These are phyloP conservation scores for Reticulascus tulasneorum DNA, from an alignment of 2,329 filamentous ascomycete genomes.

Conservation along the genomic window DNA sequence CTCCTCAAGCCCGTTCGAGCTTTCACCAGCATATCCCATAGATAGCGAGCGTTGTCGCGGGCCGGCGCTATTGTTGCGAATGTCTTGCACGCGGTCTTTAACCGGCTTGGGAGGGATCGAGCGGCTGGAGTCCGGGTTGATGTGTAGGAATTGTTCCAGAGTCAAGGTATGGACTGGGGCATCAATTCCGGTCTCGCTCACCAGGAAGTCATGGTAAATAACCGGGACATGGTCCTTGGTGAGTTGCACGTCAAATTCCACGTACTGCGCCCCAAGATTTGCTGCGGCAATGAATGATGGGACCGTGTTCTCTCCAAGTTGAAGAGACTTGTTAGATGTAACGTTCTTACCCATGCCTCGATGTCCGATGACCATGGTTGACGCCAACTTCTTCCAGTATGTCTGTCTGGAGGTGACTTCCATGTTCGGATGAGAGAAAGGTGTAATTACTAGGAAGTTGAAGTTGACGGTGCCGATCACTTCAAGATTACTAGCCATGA, in stretches of 20 bases:
- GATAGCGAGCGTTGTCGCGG: conserved; percentile 49
- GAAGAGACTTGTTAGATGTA: conserved; percentile 76
- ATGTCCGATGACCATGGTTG: conserved; percentile 76
- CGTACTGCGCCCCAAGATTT: conserved; percentile 77
- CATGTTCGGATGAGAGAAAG: conserved; percentile 92
- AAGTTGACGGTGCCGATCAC: conserved; percentile 95
- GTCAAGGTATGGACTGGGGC: conserved; percentile 94
- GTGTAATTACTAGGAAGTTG: conserved; percentile 92
- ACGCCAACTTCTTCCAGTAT: conserved; percentile 91
- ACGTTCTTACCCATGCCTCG: conserved; percentile 87
- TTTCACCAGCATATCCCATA: conserved; percentile 45
- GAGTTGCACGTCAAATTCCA: conserved; percentile 84
- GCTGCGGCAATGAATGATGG: conserved; percentile 95
- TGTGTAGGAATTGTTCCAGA: conserved; percentile 89
- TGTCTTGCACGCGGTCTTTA: conserved; percentile 22
- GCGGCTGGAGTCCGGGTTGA: conserved; percentile 54
- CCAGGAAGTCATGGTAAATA: conserved; percentile 97
- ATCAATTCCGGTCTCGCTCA: conserved; percentile 96
- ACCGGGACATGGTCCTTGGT: conserved; percentile 99
- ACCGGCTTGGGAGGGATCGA: conserved; percentile 17
- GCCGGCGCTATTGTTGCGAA: conserved; percentile 24
- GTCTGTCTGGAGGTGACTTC: conserved; percentile 85
- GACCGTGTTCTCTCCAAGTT: conserved; percentile 94
- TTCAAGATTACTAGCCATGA: conserved; percentile 79
- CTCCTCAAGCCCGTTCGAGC: conserved; percentile 53